phyloP scores from a whole-genome alignment of 1,139 yeast species.

The Yamadazyma sp. region DNA sequence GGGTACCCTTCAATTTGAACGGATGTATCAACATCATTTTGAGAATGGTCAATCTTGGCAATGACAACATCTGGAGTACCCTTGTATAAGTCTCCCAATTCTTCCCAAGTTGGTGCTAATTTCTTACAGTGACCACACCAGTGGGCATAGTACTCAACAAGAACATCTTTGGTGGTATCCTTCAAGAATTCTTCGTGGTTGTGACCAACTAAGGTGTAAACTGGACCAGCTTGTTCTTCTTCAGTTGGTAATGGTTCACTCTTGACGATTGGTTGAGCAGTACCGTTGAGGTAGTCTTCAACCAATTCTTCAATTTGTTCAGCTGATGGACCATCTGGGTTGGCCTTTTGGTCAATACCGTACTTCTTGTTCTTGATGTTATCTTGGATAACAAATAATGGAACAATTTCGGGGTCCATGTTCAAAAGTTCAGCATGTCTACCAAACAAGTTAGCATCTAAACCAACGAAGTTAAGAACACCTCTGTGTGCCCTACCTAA shows the following conservation, averaged over 20 bases:
- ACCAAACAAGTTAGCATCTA: conserved; percentile 80
- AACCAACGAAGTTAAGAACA: conserved; percentile 79
- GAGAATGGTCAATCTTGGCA: conserved; percentile 88
- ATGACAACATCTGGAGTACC: conserved; percentile 57
- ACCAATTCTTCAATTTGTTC: conserved; percentile 59
- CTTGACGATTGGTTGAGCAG: conserved; percentile 71
- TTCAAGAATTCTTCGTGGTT: conserved; percentile 71
- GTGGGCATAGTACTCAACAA: conserved; percentile 95
- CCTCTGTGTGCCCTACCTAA: conserved; percentile 80
- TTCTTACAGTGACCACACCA: conserved; percentile 99
- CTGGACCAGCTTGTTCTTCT: conserved; percentile 70
- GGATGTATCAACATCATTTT: conserved; percentile 77
- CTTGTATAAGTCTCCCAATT: conserved; percentile 69
- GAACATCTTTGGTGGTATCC: conserved; percentile 76
- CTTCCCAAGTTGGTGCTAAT: conserved; percentile 90
- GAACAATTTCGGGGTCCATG: conserved; percentile 79
- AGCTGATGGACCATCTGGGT: conserved; percentile 39
- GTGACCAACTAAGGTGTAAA: conserved; percentile 78
- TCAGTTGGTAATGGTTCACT: conserved; percentile 78
- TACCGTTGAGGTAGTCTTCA: conserved; percentile 61
- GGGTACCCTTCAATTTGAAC: conserved; percentile 84
- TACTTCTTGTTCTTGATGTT: conserved; percentile 66
- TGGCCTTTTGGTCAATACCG: conserved; percentile 54
- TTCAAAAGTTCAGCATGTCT: conserved; percentile 87
- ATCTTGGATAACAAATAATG: conserved; percentile 89